Percentiles rank a stretch among this genome's conserved stretches.
Conservation (phyloP, 805 yeast genomes). For the Nakazawaea populi region DNA sequence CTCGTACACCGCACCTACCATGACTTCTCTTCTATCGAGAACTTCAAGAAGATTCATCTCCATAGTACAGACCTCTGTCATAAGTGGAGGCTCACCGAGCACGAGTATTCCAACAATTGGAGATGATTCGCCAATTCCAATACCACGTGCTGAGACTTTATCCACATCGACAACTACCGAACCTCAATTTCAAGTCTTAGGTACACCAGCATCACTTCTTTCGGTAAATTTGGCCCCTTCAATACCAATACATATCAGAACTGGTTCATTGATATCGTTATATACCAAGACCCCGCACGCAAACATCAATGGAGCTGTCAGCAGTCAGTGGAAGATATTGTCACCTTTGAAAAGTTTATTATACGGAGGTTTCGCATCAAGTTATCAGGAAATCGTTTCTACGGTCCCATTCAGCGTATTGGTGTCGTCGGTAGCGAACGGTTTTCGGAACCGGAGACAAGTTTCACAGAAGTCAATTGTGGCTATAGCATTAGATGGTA, state of each 20-base stretch:
- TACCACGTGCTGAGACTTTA: neutral
- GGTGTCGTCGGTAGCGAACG: slow-evolving; percentile 29
- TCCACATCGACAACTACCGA: neutral
- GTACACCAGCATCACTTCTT: slow-evolving; percentile 42
- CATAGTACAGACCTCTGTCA: slow-evolving; percentile 1
- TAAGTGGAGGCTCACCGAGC: neutral
- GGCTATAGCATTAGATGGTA: slow-evolving; percentile 47
- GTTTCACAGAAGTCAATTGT: slow-evolving; percentile 33
- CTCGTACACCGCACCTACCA: neutral
- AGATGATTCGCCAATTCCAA: neutral
- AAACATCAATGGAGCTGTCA: slow-evolving; percentile 11
- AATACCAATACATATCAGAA: slow-evolving; percentile 42
- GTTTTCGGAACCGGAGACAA: slow-evolving; percentile 6
- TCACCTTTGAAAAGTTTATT: slow-evolving; percentile 36
- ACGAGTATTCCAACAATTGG: neutral
- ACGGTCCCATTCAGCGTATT: slow-evolving; percentile 40
- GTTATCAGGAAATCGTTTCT: slow-evolving; percentile 42
- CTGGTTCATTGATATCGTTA: slow-evolving; percentile 45
- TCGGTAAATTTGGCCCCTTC: slow-evolving; percentile 54
- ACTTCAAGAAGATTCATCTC: neutral
- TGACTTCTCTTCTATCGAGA: neutral
- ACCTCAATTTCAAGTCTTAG: slow-evolving; percentile 36
- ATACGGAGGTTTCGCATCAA: slow-evolving; percentile 36
- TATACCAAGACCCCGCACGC: slow-evolving; percentile 25
- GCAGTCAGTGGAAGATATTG: slow-evolving; percentile 24